Evolutionary conservation across 768 basidiomycete species (phyloP), one percentile per base, ranked within the genome.

Genomic region (Psilocybe cyanescens): DNA sequence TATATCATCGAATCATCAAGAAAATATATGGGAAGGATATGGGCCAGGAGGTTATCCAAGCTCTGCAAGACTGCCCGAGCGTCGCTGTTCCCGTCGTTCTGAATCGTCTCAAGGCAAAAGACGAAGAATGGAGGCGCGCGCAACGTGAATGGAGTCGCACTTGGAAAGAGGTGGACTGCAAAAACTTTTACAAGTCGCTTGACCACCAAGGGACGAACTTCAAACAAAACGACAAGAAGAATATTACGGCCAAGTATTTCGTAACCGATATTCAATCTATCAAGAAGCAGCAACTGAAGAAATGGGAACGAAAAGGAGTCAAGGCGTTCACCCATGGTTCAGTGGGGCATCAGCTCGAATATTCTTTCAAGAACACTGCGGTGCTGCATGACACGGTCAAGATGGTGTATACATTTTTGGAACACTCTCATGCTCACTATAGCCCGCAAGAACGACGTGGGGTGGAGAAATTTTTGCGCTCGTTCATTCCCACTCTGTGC

Each of bases 121-220:
- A 98, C 73, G 96, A 97, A 62, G 97, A 99, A 72, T 99, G 97
- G 97, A 88, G 94, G 70, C 84, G 93, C 33, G 88, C 91, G 30
- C 93, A 95, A 73, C 84, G 97, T 30, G 96, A 98, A 74, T 99
- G 95, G 94, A 94, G 91, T 76, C 86, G 91, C 62, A 96, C 95
- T 14, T 99, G 97, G 97, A 84, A 95, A 54, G 97, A 98, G 73
- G 91, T 96, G 52, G 95, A 99, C 69, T 90, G 90, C 58, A 95
- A 95, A 78, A 99, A 99, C 79, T 99, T 96, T 72, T 97, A 97
- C 87, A 98, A 97, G 77, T 90, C 91, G 31, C 87, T 99, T 53
- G 97, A 99, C 72, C 94, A 97, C 70, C 96, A 97, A 73, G 96
- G 95, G 16, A 92, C 93, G 73, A 87, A 83, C 61, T 97, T 97